These are phyloP conservation scores for Austropuccinia psidii DNA, from an alignment of 1,284 basidiomycete species.

Conservation along the genomic window DNA sequence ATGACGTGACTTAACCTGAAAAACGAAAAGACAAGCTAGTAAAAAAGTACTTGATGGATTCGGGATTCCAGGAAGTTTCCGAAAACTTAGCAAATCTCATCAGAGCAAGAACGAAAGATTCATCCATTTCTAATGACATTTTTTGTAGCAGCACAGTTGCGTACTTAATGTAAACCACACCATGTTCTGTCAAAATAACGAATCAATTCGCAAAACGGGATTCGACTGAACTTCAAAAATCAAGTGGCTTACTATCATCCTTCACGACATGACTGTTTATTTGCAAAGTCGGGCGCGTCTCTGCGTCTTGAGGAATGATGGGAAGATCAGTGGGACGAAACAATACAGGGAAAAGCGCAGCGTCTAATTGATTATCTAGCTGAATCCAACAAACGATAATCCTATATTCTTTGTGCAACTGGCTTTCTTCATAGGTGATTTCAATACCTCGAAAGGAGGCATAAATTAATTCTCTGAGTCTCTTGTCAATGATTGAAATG, in stretches of 20 bases:
- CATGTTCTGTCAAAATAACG: conserved; percentile 61
- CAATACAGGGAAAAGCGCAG: conserved; percentile 89
- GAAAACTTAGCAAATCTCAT: conserved; percentile 87
- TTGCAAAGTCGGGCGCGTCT: conserved; percentile 82
- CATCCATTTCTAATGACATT: conserved; percentile 89
- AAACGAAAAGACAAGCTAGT: not conserved
- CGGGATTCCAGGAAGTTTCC: conserved; percentile 78
- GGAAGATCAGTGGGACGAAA: conserved; percentile 88
- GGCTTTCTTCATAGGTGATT: conserved; percentile 75
- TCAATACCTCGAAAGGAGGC: conserved; percentile 70
- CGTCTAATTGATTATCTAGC: conserved; percentile 97
- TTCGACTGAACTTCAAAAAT: not conserved
- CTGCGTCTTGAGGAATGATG: conserved; percentile 67
- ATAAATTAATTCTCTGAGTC: conserved; percentile 84
- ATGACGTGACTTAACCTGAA: not conserved
- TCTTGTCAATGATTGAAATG: conserved; percentile 80
- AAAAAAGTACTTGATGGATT: conserved; percentile 45
- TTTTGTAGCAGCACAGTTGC: conserved; percentile 90
- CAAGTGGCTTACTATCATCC: conserved; percentile 63
- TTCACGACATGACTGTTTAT: conserved; percentile 81
- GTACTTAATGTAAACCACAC: conserved; percentile 94
- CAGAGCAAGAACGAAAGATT: conserved; percentile 88
- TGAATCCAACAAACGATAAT: conserved; percentile 79
- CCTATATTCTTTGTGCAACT: conserved; percentile 71
- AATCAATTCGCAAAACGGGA: not conserved